Conservation (phyloP, 1,139 yeast species). For the Yamadazyma sp. region DNA sequence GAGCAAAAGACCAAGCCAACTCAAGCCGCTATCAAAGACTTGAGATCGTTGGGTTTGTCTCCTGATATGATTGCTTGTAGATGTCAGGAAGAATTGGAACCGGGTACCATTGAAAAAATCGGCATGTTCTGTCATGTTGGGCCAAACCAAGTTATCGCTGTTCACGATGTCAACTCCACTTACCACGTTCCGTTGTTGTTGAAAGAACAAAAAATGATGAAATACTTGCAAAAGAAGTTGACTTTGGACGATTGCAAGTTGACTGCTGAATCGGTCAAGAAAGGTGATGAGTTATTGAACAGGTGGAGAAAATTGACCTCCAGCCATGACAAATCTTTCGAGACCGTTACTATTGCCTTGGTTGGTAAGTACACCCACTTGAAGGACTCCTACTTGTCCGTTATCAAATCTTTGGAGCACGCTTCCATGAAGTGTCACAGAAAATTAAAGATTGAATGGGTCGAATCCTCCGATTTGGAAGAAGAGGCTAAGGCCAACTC, state of each 20-base stretch:
- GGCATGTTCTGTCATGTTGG: conserved; percentile 99
- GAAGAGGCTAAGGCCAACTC: conserved; percentile 60
- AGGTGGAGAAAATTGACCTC: conserved; percentile 82
- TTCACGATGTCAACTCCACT: conserved; percentile 94
- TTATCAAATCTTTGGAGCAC: conserved; percentile 93
- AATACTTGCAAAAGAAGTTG: conserved; percentile 70
- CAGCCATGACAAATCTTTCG: conserved; percentile 77
- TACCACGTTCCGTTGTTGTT: conserved; percentile 94
- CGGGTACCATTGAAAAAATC: conserved; percentile 85
- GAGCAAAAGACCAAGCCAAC: conserved; percentile 99
- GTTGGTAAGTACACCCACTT: conserved; percentile 97
- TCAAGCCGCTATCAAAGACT: conserved; percentile 96
- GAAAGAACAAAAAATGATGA: conserved; percentile 82
- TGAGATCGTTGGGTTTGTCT: conserved; percentile 89
- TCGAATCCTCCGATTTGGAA: conserved; percentile 90
- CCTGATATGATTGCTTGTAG: conserved; percentile 99
- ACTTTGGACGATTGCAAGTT: conserved; percentile 53
- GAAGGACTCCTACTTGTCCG: conserved; percentile 93
- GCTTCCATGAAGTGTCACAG: conserved; percentile 87
- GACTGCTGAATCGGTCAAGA: conserved; percentile 52
- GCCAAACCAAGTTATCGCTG: conserved; percentile 94
- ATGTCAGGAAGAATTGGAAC: conserved; percentile 81
- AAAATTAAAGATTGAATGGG: conserved; percentile 89
- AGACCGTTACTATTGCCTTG: conserved; percentile 87
- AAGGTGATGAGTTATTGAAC: conserved; percentile 68